A percentile compares a stretch with the other conserved stretches of the same genome.
Evolutionary conservation across 495 filamentous ascomycete genomes (phyloP).

Genomic region (Umbilicaria muhlenbergii): DNA sequence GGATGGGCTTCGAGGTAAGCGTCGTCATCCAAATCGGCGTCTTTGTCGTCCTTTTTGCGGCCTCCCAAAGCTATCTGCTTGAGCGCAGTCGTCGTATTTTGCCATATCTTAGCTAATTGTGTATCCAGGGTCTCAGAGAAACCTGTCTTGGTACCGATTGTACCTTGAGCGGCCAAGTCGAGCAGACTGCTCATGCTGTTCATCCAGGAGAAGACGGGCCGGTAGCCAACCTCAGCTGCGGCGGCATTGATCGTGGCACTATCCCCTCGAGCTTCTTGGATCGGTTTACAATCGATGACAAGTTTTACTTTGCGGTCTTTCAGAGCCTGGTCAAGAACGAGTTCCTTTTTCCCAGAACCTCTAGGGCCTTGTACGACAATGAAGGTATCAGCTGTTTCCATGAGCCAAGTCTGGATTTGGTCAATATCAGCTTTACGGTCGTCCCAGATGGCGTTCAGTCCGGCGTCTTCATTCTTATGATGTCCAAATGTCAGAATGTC

Average conservation of each 20-base stretch:
- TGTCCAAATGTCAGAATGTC: slow-evolving; percentile 48
- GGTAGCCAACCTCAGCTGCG: slow-evolving; percentile 75
- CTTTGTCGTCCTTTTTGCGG: slow-evolving; percentile 55
- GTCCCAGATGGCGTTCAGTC: slow-evolving; percentile 71
- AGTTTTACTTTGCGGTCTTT: slow-evolving; percentile 62
- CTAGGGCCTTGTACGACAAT: slow-evolving; percentile 87
- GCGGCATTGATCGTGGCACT: slow-evolving; percentile 71
- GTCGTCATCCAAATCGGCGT: slow-evolving; percentile 59
- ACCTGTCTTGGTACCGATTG: slow-evolving; percentile 85
- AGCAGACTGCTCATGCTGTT: slow-evolving; percentile 86
- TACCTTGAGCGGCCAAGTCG: slow-evolving; percentile 83
- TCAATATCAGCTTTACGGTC: slow-evolving; percentile 70
- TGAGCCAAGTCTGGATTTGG: slow-evolving; percentile 69
- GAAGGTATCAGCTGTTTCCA: slow-evolving; percentile 79
- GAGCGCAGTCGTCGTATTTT: slow-evolving; percentile 69
- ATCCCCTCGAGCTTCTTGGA: slow-evolving; percentile 84
- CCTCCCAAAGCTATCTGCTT: slow-evolving; percentile 55
- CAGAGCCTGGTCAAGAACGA: slow-evolving; percentile 73
- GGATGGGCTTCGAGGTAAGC: slow-evolving; percentile 88
- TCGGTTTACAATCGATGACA: slow-evolving; percentile 87
- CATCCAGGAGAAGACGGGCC: slow-evolving; percentile 90
- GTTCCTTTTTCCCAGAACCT: slow-evolving; percentile 78
- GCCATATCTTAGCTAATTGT: slow-evolving; percentile 82
- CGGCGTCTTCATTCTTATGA: slow-evolving; percentile 42
- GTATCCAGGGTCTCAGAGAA: slow-evolving; percentile 90